Evolutionary conservation across 495 filamentous ascomycete species (phyloP), one percentile per base, ranked within the genome.

Genomic region (Choiromyces venosus): DNA sequence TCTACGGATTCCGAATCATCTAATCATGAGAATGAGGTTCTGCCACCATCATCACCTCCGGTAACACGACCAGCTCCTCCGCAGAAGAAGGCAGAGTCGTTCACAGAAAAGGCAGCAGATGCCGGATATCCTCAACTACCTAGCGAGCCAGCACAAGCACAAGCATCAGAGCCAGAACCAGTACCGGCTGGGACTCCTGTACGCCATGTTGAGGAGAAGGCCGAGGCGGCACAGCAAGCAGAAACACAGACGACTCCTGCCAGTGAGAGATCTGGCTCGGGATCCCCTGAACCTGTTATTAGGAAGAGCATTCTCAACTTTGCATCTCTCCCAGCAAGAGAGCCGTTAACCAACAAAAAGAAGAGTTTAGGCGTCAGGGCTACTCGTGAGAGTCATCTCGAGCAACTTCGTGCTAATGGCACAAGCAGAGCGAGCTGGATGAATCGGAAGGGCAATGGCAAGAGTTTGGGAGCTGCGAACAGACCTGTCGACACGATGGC

Each of bases 301-400:
- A 90, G 94, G 42, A 97, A 97, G 85, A 97, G 93, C 82, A 97
- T 94, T 78, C 86, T 98, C 68, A 94, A 89, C 68, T 97, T 99
- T 83, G 91, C 96, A 18, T 92, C 95, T 4, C 85, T 99, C 4
- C 95, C 95, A 68, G 92, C 94, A 10, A 89, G 95, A 52, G 94
- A 97, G 80, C 95, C 94, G 37, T 84, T 97, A 56, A 88, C 88
- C 29, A 88, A 83, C 18, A 91, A 90, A 72, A 92, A 92, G 82
- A 94, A 93, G 82, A 89, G 94, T 77, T 88, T 90, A 40, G 91
- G 91, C 38, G 86, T 87, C 38, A 86, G 91, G 39, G 80, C 87
- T 35, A 94, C 93, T 44, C 86, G 92, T 74, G 92, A 89, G 2
- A 96, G 92, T 76, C 91, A 97, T 75, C 78, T 93, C 44, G 93